Base-by-base conservation (phyloP, 2,329 filamentous ascomycete genomes). In the Trichocomaceae sp. region DNA sequence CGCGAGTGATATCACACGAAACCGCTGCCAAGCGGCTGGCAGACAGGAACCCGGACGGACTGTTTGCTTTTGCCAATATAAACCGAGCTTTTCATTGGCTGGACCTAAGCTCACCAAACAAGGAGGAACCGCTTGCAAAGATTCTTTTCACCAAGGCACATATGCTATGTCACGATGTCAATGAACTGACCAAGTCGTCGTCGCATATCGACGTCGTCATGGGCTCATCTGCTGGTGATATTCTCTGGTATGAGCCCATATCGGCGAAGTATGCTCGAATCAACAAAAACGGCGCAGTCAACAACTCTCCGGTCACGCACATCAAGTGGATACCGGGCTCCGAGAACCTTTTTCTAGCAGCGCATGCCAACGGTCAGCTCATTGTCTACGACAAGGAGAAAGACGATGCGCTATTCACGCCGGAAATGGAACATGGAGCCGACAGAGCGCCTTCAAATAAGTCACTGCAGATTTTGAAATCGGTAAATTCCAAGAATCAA, bases 381-480 rank as follows among this genome's bases (percentile, higher is more conserved):
- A 82, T 99, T 2, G 90, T 97, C 1, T 99, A 97, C 63, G 93
- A 99, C 72, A 99, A 97, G 72, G 91, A 96, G 66, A 96, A 93
- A 68, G 91, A 96, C 60, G 91, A 96, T 67, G 84, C 85, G 0
- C 78, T 84, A 1, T 93, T 96, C 64, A 78, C 83, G 2, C 80
- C 87, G 0, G 90, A 95, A 66, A 80, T 66, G 6, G 71, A 74
- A 13, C 64, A 65, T 3, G 52, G 68, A 66, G 57, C 57, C 15
- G 62, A 60, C 9, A 20, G 44, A 4, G 23, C 23, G 4, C 33
- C 53, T 50, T 66, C 54, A 63, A 67, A 58, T 59, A 67, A 58
- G 57, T 62, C 58, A 54, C 80, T 96, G 50, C 83, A 85, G 41
- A 80, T 99, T 54, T 82, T 86, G 63, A 97, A 97, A 69, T 97